Percentiles rank a stretch among this genome's conserved stretches.
Evolutionary conservation across 75 land plant species (phyloP).

Genomic region (Ceratopteris richardii): DNA sequence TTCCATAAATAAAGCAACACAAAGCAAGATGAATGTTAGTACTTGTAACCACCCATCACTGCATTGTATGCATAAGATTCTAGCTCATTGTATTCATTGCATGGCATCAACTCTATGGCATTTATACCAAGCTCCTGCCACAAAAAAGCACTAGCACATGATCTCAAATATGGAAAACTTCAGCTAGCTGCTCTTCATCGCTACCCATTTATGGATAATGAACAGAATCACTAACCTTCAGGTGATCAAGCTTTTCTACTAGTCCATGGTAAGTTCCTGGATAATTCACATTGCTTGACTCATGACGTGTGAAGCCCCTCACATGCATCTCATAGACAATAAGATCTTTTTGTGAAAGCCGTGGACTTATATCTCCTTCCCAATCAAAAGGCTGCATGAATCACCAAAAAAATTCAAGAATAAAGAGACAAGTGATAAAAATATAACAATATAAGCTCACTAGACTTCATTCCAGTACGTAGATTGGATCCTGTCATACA

Average conservation of each 20-base stretch:
- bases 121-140: constrained; percentile 85
- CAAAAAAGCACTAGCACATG: neutral
- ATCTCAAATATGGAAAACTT: neutral
- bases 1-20: too few relatives aligned
- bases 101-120: constrained; percentile 93
- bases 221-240: constrained; percentile 36
- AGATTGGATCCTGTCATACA: too few relatives aligned
- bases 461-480: too few relatives aligned
- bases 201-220: too few relatives aligned
- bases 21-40: too few relatives aligned
- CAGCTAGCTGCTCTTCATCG: too few relatives aligned
- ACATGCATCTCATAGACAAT: constrained; percentile 95
- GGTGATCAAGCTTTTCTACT: constrained; percentile 76
- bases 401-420: neutral
- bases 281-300: constrained; percentile 51
- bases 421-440: neutral
- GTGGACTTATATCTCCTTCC: constrained; percentile 89
- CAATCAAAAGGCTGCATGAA: constrained; percentile 75
- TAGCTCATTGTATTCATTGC: constrained; percentile 93
- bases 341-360: constrained; percentile 64
- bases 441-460: too few relatives aligned
- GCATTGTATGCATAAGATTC: constrained; percentile 71
- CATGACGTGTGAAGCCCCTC: constrained; percentile 83
- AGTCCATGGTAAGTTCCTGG: constrained; percentile 89
- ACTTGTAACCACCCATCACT: constrained; percentile 75